Percentiles rank a stretch among this genome's conserved stretches.
Conservation (phyloP, 352 stramenopile species). For the Globisporangium irregulare region DNA sequence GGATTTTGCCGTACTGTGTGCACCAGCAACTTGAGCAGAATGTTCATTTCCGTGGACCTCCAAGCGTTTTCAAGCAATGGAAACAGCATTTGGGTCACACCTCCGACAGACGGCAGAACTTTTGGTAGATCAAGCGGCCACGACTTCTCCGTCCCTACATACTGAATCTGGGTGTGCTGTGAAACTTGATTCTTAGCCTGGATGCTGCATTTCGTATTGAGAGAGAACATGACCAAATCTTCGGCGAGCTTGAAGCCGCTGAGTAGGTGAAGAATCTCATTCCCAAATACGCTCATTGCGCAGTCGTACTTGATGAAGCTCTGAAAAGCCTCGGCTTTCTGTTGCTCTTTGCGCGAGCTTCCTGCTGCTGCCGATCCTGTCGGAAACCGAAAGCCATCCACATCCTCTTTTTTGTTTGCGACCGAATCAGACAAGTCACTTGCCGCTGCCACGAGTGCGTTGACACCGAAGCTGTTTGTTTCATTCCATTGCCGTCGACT, state of each 20-base stretch:
- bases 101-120: constrained; percentile 58
- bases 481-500: constrained; percentile 50
- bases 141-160: constrained; percentile 46
- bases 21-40: constrained; percentile 45
- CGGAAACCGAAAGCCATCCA: constrained; percentile 32
- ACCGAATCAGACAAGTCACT: constrained; percentile 26
- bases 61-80: constrained; percentile 58
- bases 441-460: constrained; percentile 14
- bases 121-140: constrained; percentile 52
- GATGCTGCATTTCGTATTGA: constrained; percentile 53
- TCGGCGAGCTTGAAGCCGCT: constrained; percentile 59
- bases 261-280: constrained; percentile 57
- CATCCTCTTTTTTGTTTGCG: constrained; percentile 41
- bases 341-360: constrained; percentile 31
- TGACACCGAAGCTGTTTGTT: constrained; percentile 5
- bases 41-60: constrained; percentile 38
- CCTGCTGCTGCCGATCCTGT: constrained; percentile 7
- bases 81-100: constrained; percentile 52
- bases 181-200: constrained; percentile 22
- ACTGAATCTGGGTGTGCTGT: constrained; percentile 43
- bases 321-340: constrained; percentile 39
- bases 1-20: constrained; percentile 55
- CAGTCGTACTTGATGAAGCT: constrained; percentile 63
- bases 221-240: constrained; percentile 49
- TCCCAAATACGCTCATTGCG: constrained; percentile 52